Conservation (phyloP, 345 rosid genomes). For the Hibiscus syriacus region DNA sequence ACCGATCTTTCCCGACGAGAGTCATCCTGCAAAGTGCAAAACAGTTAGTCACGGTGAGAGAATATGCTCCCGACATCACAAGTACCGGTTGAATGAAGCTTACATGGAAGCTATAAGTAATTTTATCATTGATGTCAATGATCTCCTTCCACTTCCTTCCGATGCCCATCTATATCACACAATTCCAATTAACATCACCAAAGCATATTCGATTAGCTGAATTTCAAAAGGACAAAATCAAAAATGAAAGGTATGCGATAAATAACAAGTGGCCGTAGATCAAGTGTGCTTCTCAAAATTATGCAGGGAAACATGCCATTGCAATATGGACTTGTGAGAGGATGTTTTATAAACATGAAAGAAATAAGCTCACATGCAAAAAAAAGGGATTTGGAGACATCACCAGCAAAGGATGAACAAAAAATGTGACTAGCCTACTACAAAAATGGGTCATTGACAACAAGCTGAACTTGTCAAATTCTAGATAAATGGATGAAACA, state of each 20-base stretch:
- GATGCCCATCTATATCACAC: slow-evolving; percentile 54
- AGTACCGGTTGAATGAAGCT: slow-evolving; percentile 9
- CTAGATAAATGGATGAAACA: background rate
- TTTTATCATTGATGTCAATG: slow-evolving; percentile 60
- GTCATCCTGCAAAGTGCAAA: slow-evolving; percentile 58
- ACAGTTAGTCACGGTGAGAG: slow-evolving; percentile 1
- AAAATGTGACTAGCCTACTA: background rate
- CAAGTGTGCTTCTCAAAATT: background rate
- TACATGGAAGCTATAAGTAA: slow-evolving; percentile 78
- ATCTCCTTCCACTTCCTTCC: slow-evolving; percentile 98
- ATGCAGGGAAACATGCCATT: background rate
- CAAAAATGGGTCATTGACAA: background rate
- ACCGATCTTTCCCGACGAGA: slow-evolving; percentile 47
- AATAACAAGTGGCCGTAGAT: background rate
- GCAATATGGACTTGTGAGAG: background rate
- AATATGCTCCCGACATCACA: background rate
- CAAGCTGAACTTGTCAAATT: background rate
- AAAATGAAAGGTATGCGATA: background rate
- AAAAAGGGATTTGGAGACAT: background rate
- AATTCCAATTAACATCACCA: slow-evolving; percentile 4
- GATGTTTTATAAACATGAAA: background rate
- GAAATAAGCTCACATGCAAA: background rate
- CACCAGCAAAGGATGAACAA: background rate
- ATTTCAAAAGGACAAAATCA: background rate
- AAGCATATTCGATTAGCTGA: background rate